phyloP scores from a whole-genome alignment of 2,329 filamentous ascomycete genomes.

The Colletotrichum chlorophyti region DNA sequence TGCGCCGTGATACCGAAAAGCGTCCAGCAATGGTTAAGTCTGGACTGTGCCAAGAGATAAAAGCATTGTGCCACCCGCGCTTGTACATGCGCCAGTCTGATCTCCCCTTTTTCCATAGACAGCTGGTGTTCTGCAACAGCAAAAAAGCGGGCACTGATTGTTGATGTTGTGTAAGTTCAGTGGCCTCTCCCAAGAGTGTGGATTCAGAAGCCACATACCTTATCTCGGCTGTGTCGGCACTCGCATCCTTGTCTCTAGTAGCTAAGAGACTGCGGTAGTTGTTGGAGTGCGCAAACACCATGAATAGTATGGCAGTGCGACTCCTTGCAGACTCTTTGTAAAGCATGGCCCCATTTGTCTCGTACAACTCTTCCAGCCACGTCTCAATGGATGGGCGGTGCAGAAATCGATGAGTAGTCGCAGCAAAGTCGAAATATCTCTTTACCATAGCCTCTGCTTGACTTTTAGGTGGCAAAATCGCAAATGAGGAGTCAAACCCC shows the following conservation, averaged over 20 bases:
- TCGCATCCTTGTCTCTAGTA: constrained; percentile 27
- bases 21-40: constrained; percentile 54
- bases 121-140: constrained; percentile 45
- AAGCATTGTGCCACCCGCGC: constrained; percentile 49
- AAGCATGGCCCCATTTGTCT: constrained; percentile 37
- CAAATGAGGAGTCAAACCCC: constrained; percentile 42
- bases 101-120: constrained; percentile 43
- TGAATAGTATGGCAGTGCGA: constrained; percentile 53
- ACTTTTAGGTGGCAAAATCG: constrained; percentile 47
- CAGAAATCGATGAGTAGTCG: constrained; percentile 61
- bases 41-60: constrained; percentile 50
- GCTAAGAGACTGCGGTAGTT: constrained; percentile 41
- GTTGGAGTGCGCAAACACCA: constrained; percentile 57
- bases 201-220: too few species aligned
- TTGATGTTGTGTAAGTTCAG: too few species aligned
- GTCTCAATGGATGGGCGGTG: constrained; percentile 56
- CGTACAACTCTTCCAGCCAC: constrained; percentile 52
- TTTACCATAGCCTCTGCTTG: constrained; percentile 46
- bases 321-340: constrained; percentile 32
- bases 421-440: constrained; percentile 62
- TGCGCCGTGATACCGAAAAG: constrained; percentile 50
- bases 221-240: constrained; percentile 20
- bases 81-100: constrained; percentile 46
- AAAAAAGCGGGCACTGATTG: constrained; percentile 39
- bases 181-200: too few species aligned